Base-by-base conservation (phyloP, 345 rosid genomes). In the Melaleuca alternifolia region DNA sequence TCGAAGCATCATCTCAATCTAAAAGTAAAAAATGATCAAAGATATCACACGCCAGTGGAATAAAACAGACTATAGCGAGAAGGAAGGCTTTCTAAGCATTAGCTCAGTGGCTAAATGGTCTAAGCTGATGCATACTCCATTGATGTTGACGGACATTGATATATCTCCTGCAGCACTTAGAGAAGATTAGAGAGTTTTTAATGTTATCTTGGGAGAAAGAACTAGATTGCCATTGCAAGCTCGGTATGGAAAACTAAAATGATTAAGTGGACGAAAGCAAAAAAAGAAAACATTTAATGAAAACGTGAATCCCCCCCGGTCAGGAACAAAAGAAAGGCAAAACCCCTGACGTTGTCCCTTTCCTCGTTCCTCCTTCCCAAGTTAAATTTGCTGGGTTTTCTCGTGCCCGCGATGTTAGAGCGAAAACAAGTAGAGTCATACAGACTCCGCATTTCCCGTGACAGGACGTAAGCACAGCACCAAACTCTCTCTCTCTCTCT, bases 381-480 rank as follows among this genome's bases (percentile, higher is more conserved):
- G 79, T 71, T 71, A 71, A 71, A 71, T 71, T 71, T 71, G 79
- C 79, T 71, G 79, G 79, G 24, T 33, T 71, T 33, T 37, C 79
- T 71, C 26, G 79, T 71, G 79, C 79, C 24, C 21, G 24, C 11
- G 33, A 18, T 71, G 48, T 37, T 20, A 71, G 37, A 18, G 21
- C 48, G 37, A 71, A 37, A 41, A 21, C 26, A 11, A 71, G 79
- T 2, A 33, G 24, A 71, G 79, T 33, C 79, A 71, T 13, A 6
- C 79, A 76, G 89, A 85, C 95, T 90, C 92, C 92, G 85, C 92
- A 87, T 92, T 91, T 92, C 95, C 91, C 97, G 98, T 96, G 97
- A 95, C 91, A 85, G 81, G 57, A 83, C 87, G 54, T 48, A 20
- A 87, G 65, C 15, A 16, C n/a, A 61, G 11, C 51, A 50, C 41